These are phyloP conservation scores for Pythium brachiatum DNA, from an alignment of 352 stramenopile species.

Conservation along the genomic window DNA sequence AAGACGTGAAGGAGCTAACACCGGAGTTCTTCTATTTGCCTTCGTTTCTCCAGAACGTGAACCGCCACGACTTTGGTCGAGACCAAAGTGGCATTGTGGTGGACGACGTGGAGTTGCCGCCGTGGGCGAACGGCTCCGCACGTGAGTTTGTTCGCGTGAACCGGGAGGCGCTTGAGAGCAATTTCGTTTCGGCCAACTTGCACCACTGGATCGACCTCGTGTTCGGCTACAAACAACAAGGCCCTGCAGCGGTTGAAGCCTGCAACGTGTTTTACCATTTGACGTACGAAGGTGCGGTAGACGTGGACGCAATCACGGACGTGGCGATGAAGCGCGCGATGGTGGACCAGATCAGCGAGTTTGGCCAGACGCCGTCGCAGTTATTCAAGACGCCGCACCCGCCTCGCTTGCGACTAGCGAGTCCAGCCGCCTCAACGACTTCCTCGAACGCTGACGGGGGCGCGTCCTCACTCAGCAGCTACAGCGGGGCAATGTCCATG, in stretches of 20 bases:
- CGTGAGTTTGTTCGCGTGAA: constrained; percentile 96
- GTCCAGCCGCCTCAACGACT: neutral
- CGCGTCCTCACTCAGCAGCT: neutral
- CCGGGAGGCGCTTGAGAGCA: constrained; percentile 93
- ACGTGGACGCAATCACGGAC: constrained; percentile 88
- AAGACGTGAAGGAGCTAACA: constrained; percentile 98
- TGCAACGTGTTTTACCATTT: constrained; percentile 99
- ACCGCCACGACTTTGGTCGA: constrained; percentile 93
- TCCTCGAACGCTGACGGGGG: neutral
- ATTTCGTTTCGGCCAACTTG: constrained; percentile 94
- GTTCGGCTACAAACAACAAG: constrained; percentile 97
- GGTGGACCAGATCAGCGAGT: constrained; percentile 97
- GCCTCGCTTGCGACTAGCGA: constrained; percentile 22
- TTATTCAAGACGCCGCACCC: constrained; percentile 87
- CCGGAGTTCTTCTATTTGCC: constrained; percentile 98
- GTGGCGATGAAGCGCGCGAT: constrained; percentile 71
- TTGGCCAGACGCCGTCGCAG: constrained; percentile 97
- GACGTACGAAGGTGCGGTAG: constrained; percentile 97
- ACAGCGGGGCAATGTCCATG: neutral
- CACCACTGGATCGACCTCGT: constrained; percentile 99
- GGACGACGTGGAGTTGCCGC: constrained; percentile 90
- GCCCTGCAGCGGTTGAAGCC: constrained; percentile 87
- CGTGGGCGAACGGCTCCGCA: constrained; percentile 92
- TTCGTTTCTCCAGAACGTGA: constrained; percentile 95
- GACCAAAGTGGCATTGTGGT: constrained; percentile 83